phyloP scores from a whole-genome alignment of 768 basidiomycete genomes.

The Nidularia pulvinata region DNA sequence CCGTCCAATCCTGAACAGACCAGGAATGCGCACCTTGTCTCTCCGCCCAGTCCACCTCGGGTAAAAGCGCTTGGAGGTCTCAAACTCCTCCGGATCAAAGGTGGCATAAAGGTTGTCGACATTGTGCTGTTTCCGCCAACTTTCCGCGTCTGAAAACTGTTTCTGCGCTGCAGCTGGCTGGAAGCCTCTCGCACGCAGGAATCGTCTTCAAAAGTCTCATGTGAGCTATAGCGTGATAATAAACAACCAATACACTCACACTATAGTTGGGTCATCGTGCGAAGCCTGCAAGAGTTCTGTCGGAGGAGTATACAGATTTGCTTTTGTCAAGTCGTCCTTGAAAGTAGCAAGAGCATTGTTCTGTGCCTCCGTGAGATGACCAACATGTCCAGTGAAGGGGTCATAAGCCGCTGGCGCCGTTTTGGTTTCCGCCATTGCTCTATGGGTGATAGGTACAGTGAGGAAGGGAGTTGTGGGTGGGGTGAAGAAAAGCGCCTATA shows the following conservation, averaged over 20 bases:
- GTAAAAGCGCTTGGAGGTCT: conserved; percentile 61
- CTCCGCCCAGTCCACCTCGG: conserved; percentile 82
- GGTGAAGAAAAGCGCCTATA: no score
- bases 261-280: conserved; percentile 65
- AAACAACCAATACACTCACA: conserved; percentile 38
- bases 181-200: conserved; percentile 79
- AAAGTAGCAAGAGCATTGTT: conserved; percentile 48
- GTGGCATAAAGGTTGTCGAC: conserved; percentile 64
- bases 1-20: background rate
- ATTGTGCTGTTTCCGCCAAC: conserved; percentile 65
- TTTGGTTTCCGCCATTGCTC: no score
- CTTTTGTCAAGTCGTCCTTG: conserved; percentile 46
- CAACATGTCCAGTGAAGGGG: conserved; percentile 46
- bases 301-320: conserved; percentile 48
- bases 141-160: conserved; percentile 68
- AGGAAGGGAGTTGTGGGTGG: no score
- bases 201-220: conserved; percentile 52
- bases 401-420: background rate
- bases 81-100: conserved; percentile 61
- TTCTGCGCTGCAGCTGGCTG: conserved; percentile 60
- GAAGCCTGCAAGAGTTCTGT: conserved; percentile 33
- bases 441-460: no score
- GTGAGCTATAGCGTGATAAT: background rate
- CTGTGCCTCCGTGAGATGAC: conserved; percentile 51
- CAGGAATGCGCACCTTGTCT: conserved; percentile 52